Percentiles rank a stretch among this genome's conserved stretches.
These are phyloP conservation scores for Metarhizium sp. DNA, from an alignment of 2,329 filamentous ascomycete genomes.

Conservation along the genomic window DNA sequence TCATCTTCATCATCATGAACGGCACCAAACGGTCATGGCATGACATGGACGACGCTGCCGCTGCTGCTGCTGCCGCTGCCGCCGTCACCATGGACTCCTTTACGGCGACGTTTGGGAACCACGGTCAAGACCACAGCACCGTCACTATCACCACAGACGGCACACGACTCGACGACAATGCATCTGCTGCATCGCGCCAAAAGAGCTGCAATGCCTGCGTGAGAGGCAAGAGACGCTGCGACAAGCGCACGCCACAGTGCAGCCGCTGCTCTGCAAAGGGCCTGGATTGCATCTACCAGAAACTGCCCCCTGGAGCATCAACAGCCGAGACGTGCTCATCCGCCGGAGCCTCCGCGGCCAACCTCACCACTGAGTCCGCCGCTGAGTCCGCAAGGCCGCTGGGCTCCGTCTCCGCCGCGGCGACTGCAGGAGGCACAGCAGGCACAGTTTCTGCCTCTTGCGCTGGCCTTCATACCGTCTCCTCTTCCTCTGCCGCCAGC, in stretches of 20 bases:
- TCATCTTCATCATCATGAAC: not conserved
- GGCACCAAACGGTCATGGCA: conserved; percentile 4
- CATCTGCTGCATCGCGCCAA: conserved; percentile 33
- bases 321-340: not conserved
- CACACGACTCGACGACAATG: conserved; percentile 19
- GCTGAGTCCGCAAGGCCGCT: conserved; percentile 8
- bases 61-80: not conserved
- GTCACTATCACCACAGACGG: conserved; percentile 4
- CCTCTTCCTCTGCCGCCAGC: conserved; percentile 2
- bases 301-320: conserved; percentile 17
- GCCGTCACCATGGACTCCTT: conserved; percentile 1
- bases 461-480: not conserved
- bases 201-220: conserved; percentile 42
- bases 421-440: not conserved
- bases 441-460: not conserved
- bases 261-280: conserved; percentile 32
- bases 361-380: conserved; percentile 8
- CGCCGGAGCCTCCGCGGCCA: conserved; percentile 1
- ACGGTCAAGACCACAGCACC: not conserved
- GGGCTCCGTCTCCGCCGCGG: not conserved
- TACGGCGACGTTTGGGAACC: not conserved
- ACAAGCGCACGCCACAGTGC: conserved; percentile 33
- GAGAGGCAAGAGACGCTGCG: conserved; percentile 36
- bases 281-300: conserved; percentile 32
- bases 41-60: conserved; percentile 3